These are phyloP conservation scores for Chamaenerion angustifolium DNA, from an alignment of 345 rosid genomes.

Conservation along the genomic window DNA sequence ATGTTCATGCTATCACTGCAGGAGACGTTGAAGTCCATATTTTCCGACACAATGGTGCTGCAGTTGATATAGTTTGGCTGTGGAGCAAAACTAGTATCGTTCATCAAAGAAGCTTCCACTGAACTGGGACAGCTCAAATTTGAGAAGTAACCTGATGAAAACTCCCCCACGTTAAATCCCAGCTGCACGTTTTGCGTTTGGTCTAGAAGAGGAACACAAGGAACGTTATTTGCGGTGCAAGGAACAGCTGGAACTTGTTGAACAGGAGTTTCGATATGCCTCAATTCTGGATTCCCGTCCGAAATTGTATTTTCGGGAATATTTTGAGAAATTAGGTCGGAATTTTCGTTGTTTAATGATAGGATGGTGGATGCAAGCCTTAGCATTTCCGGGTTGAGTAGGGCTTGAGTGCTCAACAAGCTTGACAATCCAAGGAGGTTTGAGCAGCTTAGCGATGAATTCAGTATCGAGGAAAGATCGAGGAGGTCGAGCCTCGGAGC, in stretches of 20 bases:
- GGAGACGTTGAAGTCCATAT: conserved; percentile 15
- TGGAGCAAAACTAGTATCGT: conserved; percentile 8
- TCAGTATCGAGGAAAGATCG: conserved; percentile 55
- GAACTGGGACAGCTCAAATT: conserved; percentile 9
- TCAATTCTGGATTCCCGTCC: conserved; percentile 9
- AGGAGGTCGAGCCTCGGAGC: conserved; percentile 67
- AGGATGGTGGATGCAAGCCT: conserved; percentile 25
- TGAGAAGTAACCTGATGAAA: conserved; percentile 11
- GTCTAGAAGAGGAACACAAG: conserved; percentile 7
- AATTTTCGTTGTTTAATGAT: conserved; percentile 38
- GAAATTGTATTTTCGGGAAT: conserved; percentile 27
- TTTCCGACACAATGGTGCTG: conserved; percentile 13
- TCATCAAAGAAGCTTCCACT: conserved; percentile 6
- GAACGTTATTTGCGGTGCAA: conserved; percentile 12
- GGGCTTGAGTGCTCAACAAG: conserved; percentile 31
- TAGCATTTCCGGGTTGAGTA: conserved; percentile 34
- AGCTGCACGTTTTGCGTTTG: conserved; percentile 18
- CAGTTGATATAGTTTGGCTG: conserved; percentile 11
- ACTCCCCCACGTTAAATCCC: conserved; percentile 7
- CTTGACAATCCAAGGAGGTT: conserved; percentile 31
- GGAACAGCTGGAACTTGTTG: conserved; percentile 3
- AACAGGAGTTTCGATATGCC: conserved; percentile 11
- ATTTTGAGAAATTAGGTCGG: conserved; percentile 15
- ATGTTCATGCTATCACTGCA: conserved; percentile 14
- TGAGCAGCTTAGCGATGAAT: conserved; percentile 26